Percentiles rank a stretch among this genome's conserved stretches.
Conservation (phyloP, 495 filamentous ascomycete genomes). For the Podospora pseudoanserina region DNA sequence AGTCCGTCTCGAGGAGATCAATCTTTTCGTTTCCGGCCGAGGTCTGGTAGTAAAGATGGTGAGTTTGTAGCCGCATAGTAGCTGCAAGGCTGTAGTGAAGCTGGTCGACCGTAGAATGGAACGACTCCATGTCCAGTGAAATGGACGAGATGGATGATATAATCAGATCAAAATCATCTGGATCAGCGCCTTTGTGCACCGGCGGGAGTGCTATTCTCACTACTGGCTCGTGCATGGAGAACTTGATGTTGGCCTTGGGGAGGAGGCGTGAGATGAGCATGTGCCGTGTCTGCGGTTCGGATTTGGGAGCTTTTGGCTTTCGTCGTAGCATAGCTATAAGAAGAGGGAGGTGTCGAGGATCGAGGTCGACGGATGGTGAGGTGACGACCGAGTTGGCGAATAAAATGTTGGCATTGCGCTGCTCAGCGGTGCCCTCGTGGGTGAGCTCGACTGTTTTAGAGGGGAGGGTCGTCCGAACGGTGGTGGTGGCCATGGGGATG, state of each 20-base stretch:
- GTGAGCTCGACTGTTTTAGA: conserved; percentile 87
- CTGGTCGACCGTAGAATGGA: conserved; percentile 81
- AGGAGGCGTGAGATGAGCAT: conserved; percentile 84
- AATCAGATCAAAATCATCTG: conserved; percentile 84
- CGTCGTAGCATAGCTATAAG: conserved; percentile 68
- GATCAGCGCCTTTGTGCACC: conserved; percentile 57
- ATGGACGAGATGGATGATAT: conserved; percentile 92
- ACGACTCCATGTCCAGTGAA: conserved; percentile 88
- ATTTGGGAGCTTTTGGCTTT: conserved; percentile 50
- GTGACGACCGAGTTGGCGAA: conserved; percentile 95
- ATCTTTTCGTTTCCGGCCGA: conserved; percentile 67
- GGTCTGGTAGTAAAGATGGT: conserved; percentile 95
- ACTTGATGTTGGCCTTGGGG: conserved; percentile 90
- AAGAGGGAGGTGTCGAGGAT: conserved; percentile 86
- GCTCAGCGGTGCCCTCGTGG: conserved; percentile 68
- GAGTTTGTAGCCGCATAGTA: conserved; percentile 75
- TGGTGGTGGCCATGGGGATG: conserved; percentile 96
- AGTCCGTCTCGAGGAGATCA: conserved; percentile 79
- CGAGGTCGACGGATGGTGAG: conserved; percentile 92
- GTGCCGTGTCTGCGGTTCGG: conserved; percentile 46
- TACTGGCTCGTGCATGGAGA: conserved; percentile 95
- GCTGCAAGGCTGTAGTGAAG: conserved; percentile 81
- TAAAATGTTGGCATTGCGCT: conserved; percentile 92
- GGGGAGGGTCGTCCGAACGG: conserved; percentile 87
- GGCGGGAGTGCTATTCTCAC: conserved; percentile 79